phyloP scores from a whole-genome alignment of 2,329 filamentous ascomycete species.

The Diaporthe batatas region DNA sequence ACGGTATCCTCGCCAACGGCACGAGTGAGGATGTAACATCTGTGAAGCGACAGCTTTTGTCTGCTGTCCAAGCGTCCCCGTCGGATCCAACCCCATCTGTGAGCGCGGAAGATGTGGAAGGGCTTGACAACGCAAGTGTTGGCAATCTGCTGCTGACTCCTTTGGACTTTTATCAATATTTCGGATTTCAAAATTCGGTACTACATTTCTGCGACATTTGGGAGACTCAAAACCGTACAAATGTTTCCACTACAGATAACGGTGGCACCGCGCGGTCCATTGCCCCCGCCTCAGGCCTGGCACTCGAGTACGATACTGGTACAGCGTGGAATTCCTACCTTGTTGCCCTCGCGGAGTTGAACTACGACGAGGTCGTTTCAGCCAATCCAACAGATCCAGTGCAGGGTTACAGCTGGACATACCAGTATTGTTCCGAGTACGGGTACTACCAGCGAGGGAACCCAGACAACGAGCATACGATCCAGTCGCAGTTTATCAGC shows the following conservation, averaged over 20 bases:
- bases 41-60: constrained; percentile 31
- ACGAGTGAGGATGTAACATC: constrained; percentile 7
- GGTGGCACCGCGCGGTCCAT: constrained; percentile 24
- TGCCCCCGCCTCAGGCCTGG: constrained; percentile 24
- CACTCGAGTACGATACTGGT: constrained; percentile 16
- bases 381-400: constrained; percentile 8
- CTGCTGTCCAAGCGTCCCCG: constrained; percentile 23
- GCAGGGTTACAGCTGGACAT: constrained; percentile 30
- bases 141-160: constrained; percentile 9
- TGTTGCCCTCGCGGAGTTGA: constrained; percentile 6
- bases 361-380: constrained; percentile 28
- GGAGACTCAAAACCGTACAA: constrained; percentile 36
- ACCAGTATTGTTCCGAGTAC: constrained; percentile 32
- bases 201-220: constrained; percentile 37
- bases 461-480: constrained; percentile 23
- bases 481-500: constrained; percentile 22
- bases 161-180: constrained; percentile 38
- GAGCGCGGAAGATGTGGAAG: constrained; percentile 8
- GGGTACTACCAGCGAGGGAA: constrained; percentile 37
- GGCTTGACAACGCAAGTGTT: constrained; percentile 19
- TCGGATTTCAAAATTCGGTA: constrained; percentile 15
- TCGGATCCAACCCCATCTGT: background rate
- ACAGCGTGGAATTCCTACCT: constrained; percentile 32
- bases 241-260: constrained; percentile 28
- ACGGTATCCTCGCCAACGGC: constrained; percentile 31